Evolutionary conservation across 2,329 filamentous ascomycete species (phyloP), one percentile per base, ranked within the genome.

Genomic region (Aspergillus brasiliensis): DNA sequence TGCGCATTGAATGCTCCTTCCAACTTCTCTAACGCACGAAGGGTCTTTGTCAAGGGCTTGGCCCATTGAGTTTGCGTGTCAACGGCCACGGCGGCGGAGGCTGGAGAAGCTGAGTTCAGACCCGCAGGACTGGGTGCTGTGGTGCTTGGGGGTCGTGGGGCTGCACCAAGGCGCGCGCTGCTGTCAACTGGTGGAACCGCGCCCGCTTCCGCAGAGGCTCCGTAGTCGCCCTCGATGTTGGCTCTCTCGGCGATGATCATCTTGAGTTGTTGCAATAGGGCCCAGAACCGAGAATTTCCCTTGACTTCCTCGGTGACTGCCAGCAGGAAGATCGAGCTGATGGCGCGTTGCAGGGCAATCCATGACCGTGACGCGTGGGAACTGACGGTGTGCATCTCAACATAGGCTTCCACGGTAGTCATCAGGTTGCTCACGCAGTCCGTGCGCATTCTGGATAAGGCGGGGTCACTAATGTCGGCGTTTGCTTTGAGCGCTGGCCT

Each of bases 371-470:
- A 73, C 1, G 76, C 79, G 49, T 79, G 76, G 2, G 74, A 73
- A 59, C 74, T 79, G 51, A 78, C 70, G 7, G 72, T 68, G 57
- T 80, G 75, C 58, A 88, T 74, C 54, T 86, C 86, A 2, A 87
- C 80, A 69, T 86, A 88, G 0, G 84, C 83, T 66, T 86, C 84
- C 10, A 88, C 83, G 0, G 84, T 84, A 5, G 67, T 79, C 64
- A 83, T 81, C 4, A 88, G 75, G 62, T 82, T 84, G 51, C 82
- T 77, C 37, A 88, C 77, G 66, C 85, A 87, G 58, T 82, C 81
- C 55, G 80, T 79, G 46, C 82, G 81, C 68, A 87, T 73, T 34
- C 68, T 70, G 7, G 68, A 60, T 6, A 69, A 70, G 21, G 65
- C 63, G n/a, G 79, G 10, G 73, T 81, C 67, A 73, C 78, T 62